phyloP scores from a whole-genome alignment of 2,329 filamentous ascomycete species.

The Alternaria burnsii region DNA sequence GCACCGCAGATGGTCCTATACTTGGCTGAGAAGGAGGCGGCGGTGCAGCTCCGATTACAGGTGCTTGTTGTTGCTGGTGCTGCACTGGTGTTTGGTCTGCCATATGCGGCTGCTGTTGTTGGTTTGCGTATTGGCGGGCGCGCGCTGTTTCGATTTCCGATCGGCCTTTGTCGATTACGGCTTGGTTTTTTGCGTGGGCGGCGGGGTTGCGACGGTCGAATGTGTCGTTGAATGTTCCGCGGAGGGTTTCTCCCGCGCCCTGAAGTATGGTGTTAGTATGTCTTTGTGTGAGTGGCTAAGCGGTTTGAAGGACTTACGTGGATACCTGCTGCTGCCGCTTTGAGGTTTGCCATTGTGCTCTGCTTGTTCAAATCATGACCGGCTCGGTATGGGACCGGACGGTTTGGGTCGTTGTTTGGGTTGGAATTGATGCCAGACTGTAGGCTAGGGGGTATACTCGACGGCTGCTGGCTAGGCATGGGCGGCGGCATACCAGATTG shows the following conservation, averaged over 20 bases:
- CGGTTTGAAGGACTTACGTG: slow-evolving; percentile 37
- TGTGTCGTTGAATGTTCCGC: slow-evolving; percentile 45
- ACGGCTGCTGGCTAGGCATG: slow-evolving; percentile 5
- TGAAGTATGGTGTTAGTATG: slow-evolving; percentile 19
- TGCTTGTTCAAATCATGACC: slow-evolving; percentile 37
- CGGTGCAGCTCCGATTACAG: not conserved
- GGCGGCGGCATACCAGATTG: slow-evolving; percentile 24
- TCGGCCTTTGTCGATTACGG: slow-evolving; percentile 42
- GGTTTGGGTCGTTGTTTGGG: slow-evolving; percentile 20
- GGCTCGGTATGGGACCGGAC: slow-evolving; percentile 32
- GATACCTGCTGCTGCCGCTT: slow-evolving; percentile 47
- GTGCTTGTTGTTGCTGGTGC: slow-evolving; percentile 6
- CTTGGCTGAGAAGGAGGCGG: not conserved
- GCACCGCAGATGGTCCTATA: not conserved
- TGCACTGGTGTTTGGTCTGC: slow-evolving; percentile 14
- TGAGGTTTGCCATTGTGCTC: slow-evolving; percentile 45
- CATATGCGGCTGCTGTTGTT: slow-evolving; percentile 10
- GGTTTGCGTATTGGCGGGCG: slow-evolving; percentile 12
- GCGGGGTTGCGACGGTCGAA: slow-evolving; percentile 43
- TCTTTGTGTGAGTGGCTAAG: not conserved
- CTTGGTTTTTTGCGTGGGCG: slow-evolving; percentile 46
- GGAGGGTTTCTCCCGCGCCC: slow-evolving; percentile 49
- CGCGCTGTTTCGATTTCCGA: slow-evolving; percentile 42
- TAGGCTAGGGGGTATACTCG: slow-evolving; percentile 5
- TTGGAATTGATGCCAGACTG: slow-evolving; percentile 15